These are phyloP conservation scores for Castanea mollissima DNA, from an alignment of 306 rosid genomes.

Conservation along the genomic window DNA sequence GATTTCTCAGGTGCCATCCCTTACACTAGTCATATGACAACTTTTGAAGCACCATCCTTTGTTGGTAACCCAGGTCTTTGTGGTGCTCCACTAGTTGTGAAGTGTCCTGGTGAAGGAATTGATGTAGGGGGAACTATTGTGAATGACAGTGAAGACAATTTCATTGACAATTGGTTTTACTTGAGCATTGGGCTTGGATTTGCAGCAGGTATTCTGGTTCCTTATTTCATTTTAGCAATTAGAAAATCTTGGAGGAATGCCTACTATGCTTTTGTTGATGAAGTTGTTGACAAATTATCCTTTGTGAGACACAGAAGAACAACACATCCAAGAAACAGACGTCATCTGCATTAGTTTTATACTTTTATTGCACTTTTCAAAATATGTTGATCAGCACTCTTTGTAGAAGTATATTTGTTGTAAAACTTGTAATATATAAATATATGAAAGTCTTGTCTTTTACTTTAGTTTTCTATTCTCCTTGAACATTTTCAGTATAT, in stretches of 20 bases:
- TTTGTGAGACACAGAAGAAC: not conserved
- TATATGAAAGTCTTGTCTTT: no score
- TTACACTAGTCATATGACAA: constrained; percentile 28
- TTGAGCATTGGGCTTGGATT: constrained; percentile 50
- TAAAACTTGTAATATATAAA: no score
- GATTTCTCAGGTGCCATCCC: constrained; percentile 39
- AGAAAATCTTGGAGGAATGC: constrained; percentile 39
- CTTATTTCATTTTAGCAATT: constrained; percentile 30
- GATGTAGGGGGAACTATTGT: not conserved
- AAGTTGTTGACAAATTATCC: constrained; percentile 14
- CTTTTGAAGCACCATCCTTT: constrained; percentile 33
- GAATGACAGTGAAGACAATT: not conserved
- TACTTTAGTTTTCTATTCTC: no score
- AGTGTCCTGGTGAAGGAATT: constrained; percentile 9
- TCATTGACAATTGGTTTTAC: constrained; percentile 45
- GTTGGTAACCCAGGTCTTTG: constrained; percentile 40
- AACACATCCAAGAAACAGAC: not conserved
- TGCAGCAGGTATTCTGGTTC: constrained; percentile 35
- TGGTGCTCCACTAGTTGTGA: constrained; percentile 35
- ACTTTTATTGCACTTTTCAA: not conserved
- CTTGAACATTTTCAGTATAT: no score
- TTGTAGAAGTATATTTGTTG: no score
- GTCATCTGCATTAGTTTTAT: not conserved
- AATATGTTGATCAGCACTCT: no score
- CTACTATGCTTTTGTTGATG: constrained; percentile 31